phyloP scores from a whole-genome alignment of 2,329 filamentous ascomycete species.

The Aspergillus ochraceus region DNA sequence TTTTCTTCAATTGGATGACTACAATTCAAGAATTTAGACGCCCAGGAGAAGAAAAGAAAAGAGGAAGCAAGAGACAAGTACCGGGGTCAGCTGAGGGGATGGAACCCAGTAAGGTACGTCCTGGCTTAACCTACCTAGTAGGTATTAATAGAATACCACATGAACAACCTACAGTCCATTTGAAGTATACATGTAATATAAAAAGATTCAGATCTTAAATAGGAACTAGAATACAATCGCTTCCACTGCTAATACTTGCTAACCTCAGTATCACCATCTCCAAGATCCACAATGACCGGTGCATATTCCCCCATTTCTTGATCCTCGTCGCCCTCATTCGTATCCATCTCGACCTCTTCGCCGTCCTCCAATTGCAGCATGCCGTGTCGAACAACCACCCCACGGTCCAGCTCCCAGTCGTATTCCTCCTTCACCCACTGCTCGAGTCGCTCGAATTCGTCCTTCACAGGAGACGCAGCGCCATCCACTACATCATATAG shows the following conservation, averaged over 20 bases:
- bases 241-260: neutral
- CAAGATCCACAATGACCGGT: conserved; percentile 58
- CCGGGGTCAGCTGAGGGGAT: neutral
- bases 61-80: neutral
- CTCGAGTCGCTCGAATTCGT: conserved; percentile 57
- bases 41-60: neutral
- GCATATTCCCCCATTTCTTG: conserved; percentile 67
- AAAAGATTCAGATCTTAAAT: neutral
- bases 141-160: neutral
- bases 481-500: conserved; percentile 49
- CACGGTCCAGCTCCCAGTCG: conserved; percentile 58
- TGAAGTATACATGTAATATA: no score
- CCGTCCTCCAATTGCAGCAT: conserved; percentile 64
- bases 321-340: conserved; percentile 61
- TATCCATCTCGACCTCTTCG: conserved; percentile 61
- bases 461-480: conserved; percentile 45
- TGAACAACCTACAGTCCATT: neutral
- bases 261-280: conserved; percentile 4
- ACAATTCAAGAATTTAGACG: no score
- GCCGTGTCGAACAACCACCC: conserved; percentile 55
- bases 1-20: neutral
- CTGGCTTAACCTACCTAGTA: neutral
- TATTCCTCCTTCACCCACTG: conserved; percentile 55
- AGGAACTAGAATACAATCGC: neutral
- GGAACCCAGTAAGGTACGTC: neutral